Conservation (phyloP, 306 rosid genomes). For the Trifolium subterraneum region DNA sequence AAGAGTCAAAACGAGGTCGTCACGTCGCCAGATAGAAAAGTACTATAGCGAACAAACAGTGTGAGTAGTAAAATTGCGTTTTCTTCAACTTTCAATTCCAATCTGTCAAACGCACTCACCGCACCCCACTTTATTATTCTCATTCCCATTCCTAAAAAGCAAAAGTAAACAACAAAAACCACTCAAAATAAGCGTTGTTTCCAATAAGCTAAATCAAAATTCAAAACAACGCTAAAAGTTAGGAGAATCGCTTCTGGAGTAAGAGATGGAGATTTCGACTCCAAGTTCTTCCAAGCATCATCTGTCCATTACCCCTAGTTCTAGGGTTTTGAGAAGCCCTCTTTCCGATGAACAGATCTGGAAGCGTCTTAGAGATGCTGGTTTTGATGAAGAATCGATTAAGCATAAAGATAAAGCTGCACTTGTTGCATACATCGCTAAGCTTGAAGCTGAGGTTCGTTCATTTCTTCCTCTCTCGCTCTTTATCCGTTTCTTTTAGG, state of each 20-base stretch:
- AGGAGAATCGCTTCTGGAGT: constrained; percentile 36
- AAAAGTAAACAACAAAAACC: background rate
- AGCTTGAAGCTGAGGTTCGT: constrained; percentile 90
- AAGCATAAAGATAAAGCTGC: constrained; percentile 87
- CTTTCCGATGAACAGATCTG: constrained; percentile 83
- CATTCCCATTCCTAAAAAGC: constrained; percentile 15
- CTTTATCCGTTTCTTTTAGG: background rate
- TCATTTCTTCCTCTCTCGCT: background rate
- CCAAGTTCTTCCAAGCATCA: constrained; percentile 57
- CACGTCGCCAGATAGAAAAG: background rate
- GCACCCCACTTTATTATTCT: background rate
- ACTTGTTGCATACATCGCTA: constrained; percentile 83
- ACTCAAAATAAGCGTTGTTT: constrained; percentile 10
- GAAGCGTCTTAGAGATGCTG: constrained; percentile 81
- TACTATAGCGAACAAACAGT: constrained; percentile 12
- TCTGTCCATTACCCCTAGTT: constrained; percentile 75
- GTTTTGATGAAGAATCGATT: constrained; percentile 88
- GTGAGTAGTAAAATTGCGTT: constrained; percentile 33
- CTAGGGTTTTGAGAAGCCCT: constrained; percentile 85
- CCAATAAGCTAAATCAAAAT: constrained; percentile 14
- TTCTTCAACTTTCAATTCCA: background rate
- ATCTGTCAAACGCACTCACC: constrained; percentile 6
- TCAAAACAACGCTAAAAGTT: background rate
- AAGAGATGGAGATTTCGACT: constrained; percentile 61
- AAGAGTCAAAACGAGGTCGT: constrained; percentile 37